A percentile compares a stretch with the other conserved stretches of the same genome.
Evolutionary conservation across 108 stramenopile species (phyloP).

Genomic region (Cyclotella kingstonii): DNA sequence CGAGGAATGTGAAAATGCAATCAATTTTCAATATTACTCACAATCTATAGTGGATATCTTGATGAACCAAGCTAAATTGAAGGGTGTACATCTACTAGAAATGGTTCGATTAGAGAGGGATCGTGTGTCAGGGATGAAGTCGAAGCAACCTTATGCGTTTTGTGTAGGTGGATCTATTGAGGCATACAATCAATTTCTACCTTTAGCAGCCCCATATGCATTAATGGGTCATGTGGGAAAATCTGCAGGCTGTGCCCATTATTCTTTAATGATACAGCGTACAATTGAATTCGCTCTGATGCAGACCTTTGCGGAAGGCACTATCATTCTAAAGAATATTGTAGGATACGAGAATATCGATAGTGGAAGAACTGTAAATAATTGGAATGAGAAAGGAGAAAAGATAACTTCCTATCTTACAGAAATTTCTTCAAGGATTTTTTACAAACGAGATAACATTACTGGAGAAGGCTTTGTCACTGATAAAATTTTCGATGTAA

Average conservation of each 20-base stretch:
- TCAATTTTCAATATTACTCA: constrained; percentile 14
- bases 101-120: constrained; percentile 65
- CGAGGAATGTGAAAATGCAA: constrained; percentile 19
- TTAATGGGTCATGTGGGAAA: constrained; percentile 71
- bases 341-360: constrained; percentile 76
- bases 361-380: constrained; percentile 63
- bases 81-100: constrained; percentile 77
- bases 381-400: constrained; percentile 73
- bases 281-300: constrained; percentile 91
- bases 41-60: constrained; percentile 27
- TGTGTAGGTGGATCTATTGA: constrained; percentile 84
- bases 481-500: constrained; percentile 79
- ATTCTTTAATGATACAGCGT: constrained; percentile 88
- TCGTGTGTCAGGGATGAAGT: constrained; percentile 30
- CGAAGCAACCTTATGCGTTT: constrained; percentile 64
- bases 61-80: constrained; percentile 30
- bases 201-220: constrained; percentile 70
- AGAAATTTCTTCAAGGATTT: constrained; percentile 82
- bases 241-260: constrained; percentile 47
- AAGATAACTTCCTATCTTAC: constrained; percentile 68
- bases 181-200: constrained; percentile 67
- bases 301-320: constrained; percentile 89
- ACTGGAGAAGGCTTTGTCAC: constrained; percentile 57
- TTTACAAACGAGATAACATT: constrained; percentile 71
- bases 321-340: constrained; percentile 63